Conservation (phyloP, 1,284 basidiomycete genomes). For the Neotropicomus parvogracilis region DNA sequence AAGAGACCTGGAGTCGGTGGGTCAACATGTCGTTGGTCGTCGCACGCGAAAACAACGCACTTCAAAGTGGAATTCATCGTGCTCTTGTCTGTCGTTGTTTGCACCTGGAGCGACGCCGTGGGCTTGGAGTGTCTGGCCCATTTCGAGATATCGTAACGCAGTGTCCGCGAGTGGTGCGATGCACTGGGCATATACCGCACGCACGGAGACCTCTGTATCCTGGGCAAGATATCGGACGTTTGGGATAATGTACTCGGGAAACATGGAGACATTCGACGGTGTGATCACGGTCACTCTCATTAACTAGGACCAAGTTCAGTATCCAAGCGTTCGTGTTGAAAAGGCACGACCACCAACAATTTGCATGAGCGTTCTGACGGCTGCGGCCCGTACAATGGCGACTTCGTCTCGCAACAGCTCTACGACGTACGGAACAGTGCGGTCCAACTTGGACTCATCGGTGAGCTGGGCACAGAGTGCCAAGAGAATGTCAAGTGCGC, state of each 20-base stretch:
- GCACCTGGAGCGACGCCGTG: slow-evolving; percentile 56
- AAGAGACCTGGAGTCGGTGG: slow-evolving; percentile 62
- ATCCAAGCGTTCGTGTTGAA: neutral
- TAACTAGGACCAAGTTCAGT: slow-evolving; percentile 46
- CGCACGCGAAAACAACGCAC: slow-evolving; percentile 36
- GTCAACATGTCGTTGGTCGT: slow-evolving; percentile 3
- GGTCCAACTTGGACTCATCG: slow-evolving; percentile 94
- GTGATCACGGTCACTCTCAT: slow-evolving; percentile 86
- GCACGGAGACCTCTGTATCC: slow-evolving; percentile 86
- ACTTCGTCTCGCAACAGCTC: slow-evolving; percentile 86
- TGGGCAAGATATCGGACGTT: slow-evolving; percentile 79
- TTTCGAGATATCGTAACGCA: slow-evolving; percentile 83
- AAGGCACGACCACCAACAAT: slow-evolving; percentile 52
- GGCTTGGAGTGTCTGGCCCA: slow-evolving; percentile 86
- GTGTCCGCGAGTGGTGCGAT: slow-evolving; percentile 83
- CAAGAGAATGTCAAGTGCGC: slow-evolving; percentile 84
- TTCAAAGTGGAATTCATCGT: slow-evolving; percentile 73
- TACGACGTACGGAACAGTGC: slow-evolving; percentile 89
- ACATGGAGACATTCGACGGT: slow-evolving; percentile 83
- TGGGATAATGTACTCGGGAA: slow-evolving; percentile 94
- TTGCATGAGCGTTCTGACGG: slow-evolving; percentile 80
- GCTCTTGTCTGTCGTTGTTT: slow-evolving; percentile 58
- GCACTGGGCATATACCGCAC: slow-evolving; percentile 85
- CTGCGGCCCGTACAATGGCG: slow-evolving; percentile 75
- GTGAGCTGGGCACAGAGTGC: slow-evolving; percentile 81